phyloP scores from a whole-genome alignment of 2,329 filamentous ascomycete species.

The Aspergillus novofumigatus region DNA sequence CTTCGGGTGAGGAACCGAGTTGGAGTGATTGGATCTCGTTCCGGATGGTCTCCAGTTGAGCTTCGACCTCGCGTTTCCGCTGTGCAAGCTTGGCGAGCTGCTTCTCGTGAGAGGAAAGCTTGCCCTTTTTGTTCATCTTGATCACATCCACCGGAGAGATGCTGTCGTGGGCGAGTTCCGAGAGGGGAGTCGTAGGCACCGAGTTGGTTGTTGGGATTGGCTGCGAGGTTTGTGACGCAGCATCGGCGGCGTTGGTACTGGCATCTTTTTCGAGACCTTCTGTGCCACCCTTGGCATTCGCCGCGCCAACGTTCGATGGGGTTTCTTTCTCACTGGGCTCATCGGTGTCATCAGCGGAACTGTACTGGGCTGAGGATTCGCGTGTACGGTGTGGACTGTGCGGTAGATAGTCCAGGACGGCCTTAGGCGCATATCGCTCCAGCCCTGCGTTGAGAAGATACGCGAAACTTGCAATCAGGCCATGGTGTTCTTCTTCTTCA shows the following conservation, averaged over 20 bases:
- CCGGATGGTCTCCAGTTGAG: constrained; percentile 34
- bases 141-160: constrained; percentile 22
- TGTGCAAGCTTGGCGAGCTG: constrained; percentile 41
- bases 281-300: not conserved
- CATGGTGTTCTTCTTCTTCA: constrained; percentile 22
- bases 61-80: constrained; percentile 37
- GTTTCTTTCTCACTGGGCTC: not conserved
- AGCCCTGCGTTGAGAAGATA: constrained; percentile 39
- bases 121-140: constrained; percentile 25
- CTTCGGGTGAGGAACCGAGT: constrained; percentile 3
- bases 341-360: not conserved
- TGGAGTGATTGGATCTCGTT: constrained; percentile 31
- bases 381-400: constrained; percentile 24
- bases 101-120: constrained; percentile 37
- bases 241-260: constrained; percentile 1
- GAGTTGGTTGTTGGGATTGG: constrained; percentile 16
- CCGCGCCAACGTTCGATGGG: not conserved
- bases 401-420: constrained; percentile 47
- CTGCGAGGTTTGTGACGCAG: constrained; percentile 7
- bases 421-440: constrained; percentile 50
- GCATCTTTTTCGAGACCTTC: constrained; percentile 1
- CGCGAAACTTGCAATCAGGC: constrained; percentile 34
- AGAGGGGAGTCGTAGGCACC: constrained; percentile 12
- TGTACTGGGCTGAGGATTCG: constrained; percentile 8
- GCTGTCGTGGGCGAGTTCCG: constrained; percentile 18